Evolutionary conservation across 805 yeast genomes (phyloP).

Genomic region (Yamadazyma ubonensis): DNA sequence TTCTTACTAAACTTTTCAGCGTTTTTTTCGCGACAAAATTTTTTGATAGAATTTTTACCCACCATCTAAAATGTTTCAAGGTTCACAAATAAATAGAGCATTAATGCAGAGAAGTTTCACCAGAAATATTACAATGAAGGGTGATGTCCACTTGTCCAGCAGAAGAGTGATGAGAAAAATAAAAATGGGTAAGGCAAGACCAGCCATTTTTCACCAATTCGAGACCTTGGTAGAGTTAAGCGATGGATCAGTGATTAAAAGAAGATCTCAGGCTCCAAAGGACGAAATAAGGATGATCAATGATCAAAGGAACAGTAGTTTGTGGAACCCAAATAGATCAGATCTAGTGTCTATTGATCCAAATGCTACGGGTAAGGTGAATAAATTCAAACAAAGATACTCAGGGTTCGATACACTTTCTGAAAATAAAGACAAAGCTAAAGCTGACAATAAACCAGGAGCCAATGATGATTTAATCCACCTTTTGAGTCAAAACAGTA

Average conservation of each 20-base stretch:
- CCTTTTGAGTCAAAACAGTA: slow-evolving; percentile 56
- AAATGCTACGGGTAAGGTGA: slow-evolving; percentile 80
- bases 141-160: slow-evolving; percentile 43
- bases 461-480: slow-evolving; percentile 52
- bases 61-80: slow-evolving; percentile 3
- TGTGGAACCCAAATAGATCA: slow-evolving; percentile 87
- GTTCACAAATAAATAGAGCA: background rate
- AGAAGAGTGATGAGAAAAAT: slow-evolving; percentile 69
- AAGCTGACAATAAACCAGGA: slow-evolving; percentile 8
- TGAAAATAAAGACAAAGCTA: slow-evolving; percentile 16
- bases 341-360: slow-evolving; percentile 73
- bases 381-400: slow-evolving; percentile 69
- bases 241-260: slow-evolving; percentile 85
- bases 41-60: slow-evolving; percentile 5
- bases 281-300: slow-evolving; percentile 79
- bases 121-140: slow-evolving; percentile 23
- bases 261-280: slow-evolving; percentile 87
- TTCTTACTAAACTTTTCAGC: slow-evolving; percentile 7
- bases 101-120: slow-evolving; percentile 8
- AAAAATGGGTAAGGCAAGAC: slow-evolving; percentile 81
- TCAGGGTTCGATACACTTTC: slow-evolving; percentile 31
- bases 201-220: slow-evolving; percentile 89
- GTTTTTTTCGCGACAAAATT: slow-evolving; percentile 2
- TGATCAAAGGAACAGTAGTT: slow-evolving; percentile 82
- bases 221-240: slow-evolving; percentile 86